phyloP scores from a whole-genome alignment of 371 early-diverging fungal species.

The Parasitella parasitica region DNA sequence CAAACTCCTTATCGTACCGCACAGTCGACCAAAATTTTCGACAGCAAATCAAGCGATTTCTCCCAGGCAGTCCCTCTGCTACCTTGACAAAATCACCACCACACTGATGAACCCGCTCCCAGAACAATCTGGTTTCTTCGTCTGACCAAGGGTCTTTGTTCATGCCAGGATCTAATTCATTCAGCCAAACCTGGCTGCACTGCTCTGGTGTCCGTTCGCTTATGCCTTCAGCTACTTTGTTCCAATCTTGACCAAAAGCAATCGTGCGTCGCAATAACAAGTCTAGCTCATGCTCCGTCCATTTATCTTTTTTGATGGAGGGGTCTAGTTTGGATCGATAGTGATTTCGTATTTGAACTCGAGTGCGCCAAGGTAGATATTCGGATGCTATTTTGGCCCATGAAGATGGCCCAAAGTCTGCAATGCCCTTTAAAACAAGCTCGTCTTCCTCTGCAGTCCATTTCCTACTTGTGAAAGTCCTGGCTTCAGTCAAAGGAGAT shows the following conservation, averaged over 20 bases:
- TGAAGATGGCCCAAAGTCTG: slow-evolving; percentile 9
- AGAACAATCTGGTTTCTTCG: slow-evolving; percentile 34
- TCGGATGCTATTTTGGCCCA: slow-evolving; percentile 29
- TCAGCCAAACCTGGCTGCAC: slow-evolving; percentile 27
- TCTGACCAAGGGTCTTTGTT: slow-evolving; percentile 19
- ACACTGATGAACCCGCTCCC: slow-evolving; percentile 17
- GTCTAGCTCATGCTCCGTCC: slow-evolving; percentile 36
- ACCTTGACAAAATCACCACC: slow-evolving; percentile 24
- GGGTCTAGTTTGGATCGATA: slow-evolving; percentile 21
- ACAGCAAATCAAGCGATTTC: slow-evolving; percentile 18
- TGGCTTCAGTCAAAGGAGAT: neutral
- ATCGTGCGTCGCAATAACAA: slow-evolving; percentile 38
- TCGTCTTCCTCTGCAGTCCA: slow-evolving; percentile 42
- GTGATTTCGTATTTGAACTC: slow-evolving; percentile 10
- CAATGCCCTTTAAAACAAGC: slow-evolving; percentile 21
- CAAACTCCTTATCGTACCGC: slow-evolving; percentile 9
- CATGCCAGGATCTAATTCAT: slow-evolving; percentile 28
- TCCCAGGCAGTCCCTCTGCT: slow-evolving; percentile 21
- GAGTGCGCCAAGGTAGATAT: slow-evolving; percentile 26
- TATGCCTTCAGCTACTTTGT: slow-evolving; percentile 41
- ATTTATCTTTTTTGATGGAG: slow-evolving; percentile 1
- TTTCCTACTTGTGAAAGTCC: neutral
- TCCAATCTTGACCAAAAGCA: slow-evolving; percentile 42
- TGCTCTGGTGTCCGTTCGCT: slow-evolving; percentile 26
- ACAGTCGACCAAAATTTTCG: slow-evolving; percentile 23